phyloP scores from a whole-genome alignment of 495 filamentous ascomycete species.

The Penicillium bialowiezense region DNA sequence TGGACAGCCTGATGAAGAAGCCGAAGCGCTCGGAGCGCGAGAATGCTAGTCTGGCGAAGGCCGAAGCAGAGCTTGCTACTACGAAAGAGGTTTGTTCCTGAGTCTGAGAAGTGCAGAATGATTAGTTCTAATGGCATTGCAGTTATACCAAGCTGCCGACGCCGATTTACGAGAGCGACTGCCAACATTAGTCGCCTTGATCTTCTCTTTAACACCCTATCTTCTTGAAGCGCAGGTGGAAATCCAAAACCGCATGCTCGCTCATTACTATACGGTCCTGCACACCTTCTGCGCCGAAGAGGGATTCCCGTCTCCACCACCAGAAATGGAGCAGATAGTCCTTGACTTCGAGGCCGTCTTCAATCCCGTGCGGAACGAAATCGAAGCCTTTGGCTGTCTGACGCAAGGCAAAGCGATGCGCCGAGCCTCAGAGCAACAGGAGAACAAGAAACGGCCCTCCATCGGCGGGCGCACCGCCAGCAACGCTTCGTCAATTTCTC shows the following conservation, averaged over 20 bases:
- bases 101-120: not conserved
- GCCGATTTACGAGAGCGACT: constrained; percentile 72
- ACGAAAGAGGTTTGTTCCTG: constrained; percentile 56
- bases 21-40: constrained; percentile 71
- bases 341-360: constrained; percentile 66
- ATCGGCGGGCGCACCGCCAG: constrained; percentile 18
- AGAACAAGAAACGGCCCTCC: constrained; percentile 30
- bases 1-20: constrained; percentile 70
- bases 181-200: constrained; percentile 69
- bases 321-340: constrained; percentile 69
- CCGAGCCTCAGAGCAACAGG: constrained; percentile 52
- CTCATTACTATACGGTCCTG: constrained; percentile 78
- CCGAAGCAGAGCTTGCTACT: constrained; percentile 69
- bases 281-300: constrained; percentile 73
- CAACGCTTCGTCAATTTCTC: constrained; percentile 10
- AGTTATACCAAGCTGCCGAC: constrained; percentile 84
- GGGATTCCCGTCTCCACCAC: constrained; percentile 70
- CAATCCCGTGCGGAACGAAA: constrained; percentile 60
- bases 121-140: constrained; percentile 1
- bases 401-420: constrained; percentile 73
- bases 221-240: constrained; percentile 71
- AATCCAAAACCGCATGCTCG: constrained; percentile 81
- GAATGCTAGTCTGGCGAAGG: constrained; percentile 69
- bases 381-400: constrained; percentile 71
- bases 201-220: constrained; percentile 77